These are phyloP conservation scores for Tylopilus rubrobrunneus DNA, from an alignment of 768 basidiomycete species.

Conservation along the genomic window DNA sequence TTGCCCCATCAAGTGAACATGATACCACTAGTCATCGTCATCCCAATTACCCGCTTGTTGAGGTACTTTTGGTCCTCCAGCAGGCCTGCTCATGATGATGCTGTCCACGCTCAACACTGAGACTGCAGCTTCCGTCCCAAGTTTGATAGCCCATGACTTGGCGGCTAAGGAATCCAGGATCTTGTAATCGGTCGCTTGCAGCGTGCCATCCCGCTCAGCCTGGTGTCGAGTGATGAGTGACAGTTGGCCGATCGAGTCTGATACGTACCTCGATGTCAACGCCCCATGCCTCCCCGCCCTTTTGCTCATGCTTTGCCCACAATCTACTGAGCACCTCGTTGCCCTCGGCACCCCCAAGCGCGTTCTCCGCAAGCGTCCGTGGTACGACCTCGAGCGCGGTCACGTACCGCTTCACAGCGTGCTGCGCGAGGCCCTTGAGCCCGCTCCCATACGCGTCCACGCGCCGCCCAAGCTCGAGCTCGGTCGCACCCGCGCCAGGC, in stretches of 20 bases:
- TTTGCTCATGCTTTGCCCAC: conserved; percentile 86
- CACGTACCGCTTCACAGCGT: conserved; percentile 88
- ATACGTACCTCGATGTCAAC: conserved; percentile 80
- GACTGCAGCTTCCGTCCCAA: conserved; percentile 90
- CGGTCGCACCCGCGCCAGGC: conserved; percentile 91
- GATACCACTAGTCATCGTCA: conserved; percentile 47
- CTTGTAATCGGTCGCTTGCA: conserved; percentile 54
- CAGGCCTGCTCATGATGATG: conserved; percentile 96
- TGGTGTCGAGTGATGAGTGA: conserved; percentile 27
- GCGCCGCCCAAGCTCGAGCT: conserved; percentile 84
- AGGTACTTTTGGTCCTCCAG: conserved; percentile 82
- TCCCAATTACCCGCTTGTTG: conserved; percentile 89
- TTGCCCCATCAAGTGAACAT: conserved; percentile 6
- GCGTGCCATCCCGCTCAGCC: conserved; percentile 78
- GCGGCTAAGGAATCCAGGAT: conserved; percentile 88
- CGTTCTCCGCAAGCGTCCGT: conserved; percentile 91
- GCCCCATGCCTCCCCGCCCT: conserved; percentile 71
- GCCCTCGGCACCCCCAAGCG: conserved; percentile 83
- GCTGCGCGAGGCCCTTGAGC: conserved; percentile 88
- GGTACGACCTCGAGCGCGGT: conserved; percentile 90
- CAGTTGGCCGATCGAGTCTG: not conserved
- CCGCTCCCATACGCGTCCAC: conserved; percentile 86
- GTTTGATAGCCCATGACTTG: conserved; percentile 84
- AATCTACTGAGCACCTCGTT: conserved; percentile 87
- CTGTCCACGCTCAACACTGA: conserved; percentile 93